Evolutionary conservation across 2,329 filamentous ascomycete genomes (phyloP), one percentile per base, ranked within the genome.

Genomic region (Calonectria naviculata): DNA sequence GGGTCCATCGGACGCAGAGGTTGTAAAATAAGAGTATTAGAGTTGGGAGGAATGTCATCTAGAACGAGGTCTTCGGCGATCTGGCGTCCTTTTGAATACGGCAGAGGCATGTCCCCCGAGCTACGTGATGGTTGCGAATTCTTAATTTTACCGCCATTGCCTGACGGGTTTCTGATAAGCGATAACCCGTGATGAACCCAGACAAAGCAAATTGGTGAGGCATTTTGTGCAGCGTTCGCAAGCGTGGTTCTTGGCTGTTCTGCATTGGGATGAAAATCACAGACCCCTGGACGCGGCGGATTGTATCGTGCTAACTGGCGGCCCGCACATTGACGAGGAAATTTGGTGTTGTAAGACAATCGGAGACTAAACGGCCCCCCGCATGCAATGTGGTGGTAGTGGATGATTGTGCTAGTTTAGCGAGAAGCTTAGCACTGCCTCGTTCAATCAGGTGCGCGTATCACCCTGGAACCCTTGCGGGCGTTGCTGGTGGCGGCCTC

Each of bases 351-450:
- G 41, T 29, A 46, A 38, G 41, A 63, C 60, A 26, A 42, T n/a
- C 38, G 29, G 41, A 47, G n/a, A 63, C 49, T 54, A 36, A 13
- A 54, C 19, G 19, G 28, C 10, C 24, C 60, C 60, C 60, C 60
- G 42, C 60, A 63, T 63, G 42, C 49, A 38, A 38, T 8, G 42
- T 49, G 42, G 60, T 34, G 49, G 60, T 63, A 15, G 42, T 47
- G 41, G 41, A 54, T 52, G 29, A 54, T 7, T 9, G 49, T 54
- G 49, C 60, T 31, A 63, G 10, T 49, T 34, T 63, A 36, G 60
- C 41, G 36, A 47, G 44, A 63, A 63, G 60, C 60, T 63, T 63
- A 47, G 60, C 60, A 63, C 60, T 47, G 42, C 60, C 60, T 46
- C 42, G 28, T 63, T 63, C 49, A 54, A 54, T 54, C 49, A 54